Percentiles rank a stretch among this genome's conserved stretches.
Conservation (phyloP, 2,329 filamentous ascomycete species). For the Talaromyces albobiverticillius region DNA sequence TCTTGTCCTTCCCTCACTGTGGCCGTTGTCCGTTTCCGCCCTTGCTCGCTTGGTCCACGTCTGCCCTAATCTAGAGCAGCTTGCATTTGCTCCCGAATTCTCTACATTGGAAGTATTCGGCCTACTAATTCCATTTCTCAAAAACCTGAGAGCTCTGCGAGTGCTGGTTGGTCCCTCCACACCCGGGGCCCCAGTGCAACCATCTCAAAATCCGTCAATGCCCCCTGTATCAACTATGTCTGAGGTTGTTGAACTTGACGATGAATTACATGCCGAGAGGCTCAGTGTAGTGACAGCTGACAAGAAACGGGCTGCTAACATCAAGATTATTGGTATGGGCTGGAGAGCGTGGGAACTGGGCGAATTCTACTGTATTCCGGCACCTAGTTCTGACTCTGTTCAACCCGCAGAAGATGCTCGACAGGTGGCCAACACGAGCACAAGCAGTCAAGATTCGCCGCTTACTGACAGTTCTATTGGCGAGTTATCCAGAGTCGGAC, state of each 20-base stretch:
- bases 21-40: conserved; percentile 49
- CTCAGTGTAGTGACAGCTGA: conserved; percentile 32
- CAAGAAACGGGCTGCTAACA: conserved; percentile 27
- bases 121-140: conserved; percentile 39
- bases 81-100: conserved; percentile 51
- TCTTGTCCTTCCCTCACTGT: conserved; percentile 56
- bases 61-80: conserved; percentile 59
- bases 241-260: conserved; percentile 37
- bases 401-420: not conserved
- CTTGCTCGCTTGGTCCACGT: conserved; percentile 52
- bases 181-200: not conserved
- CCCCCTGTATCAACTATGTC: conserved; percentile 14
- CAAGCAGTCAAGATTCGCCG: not conserved
- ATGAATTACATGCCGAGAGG: conserved; percentile 29
- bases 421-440: not conserved
- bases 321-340: conserved; percentile 38
- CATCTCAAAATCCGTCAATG: not conserved
- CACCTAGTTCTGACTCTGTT: not conserved
- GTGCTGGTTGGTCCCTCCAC: conserved; percentile 33
- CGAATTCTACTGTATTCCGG: conserved; percentile 34
- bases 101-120: conserved; percentile 38
- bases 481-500: not conserved
- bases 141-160: conserved; percentile 39
- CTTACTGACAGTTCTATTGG: too few relatives aligned
- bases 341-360: conserved; percentile 38